Conservation (phyloP, 2,329 filamentous ascomycete species). For the Periconia digitata region DNA sequence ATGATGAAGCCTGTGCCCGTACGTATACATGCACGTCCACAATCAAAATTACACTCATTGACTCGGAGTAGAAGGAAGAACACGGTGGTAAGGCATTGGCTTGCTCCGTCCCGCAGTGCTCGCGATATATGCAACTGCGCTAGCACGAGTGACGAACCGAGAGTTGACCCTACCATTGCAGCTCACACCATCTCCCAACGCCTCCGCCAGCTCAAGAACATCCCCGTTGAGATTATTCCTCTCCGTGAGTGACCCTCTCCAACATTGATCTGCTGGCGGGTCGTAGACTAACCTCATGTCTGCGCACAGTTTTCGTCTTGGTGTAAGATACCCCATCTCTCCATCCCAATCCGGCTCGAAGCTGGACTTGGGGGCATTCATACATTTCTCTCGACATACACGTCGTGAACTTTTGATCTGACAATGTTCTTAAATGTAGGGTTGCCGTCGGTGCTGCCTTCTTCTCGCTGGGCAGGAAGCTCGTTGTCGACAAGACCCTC, state of each 20-base stretch:
- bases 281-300: slow-evolving; percentile 14
- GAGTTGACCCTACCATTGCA: slow-evolving; percentile 43
- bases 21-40: slow-evolving; percentile 43
- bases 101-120: slow-evolving; percentile 3
- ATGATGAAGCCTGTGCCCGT: slow-evolving; percentile 68
- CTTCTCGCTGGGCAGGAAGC: slow-evolving; percentile 82
- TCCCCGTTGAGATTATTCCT: slow-evolving; percentile 91
- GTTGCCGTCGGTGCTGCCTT: slow-evolving; percentile 73
- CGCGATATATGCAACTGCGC: slow-evolving; percentile 19
- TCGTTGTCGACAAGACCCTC: slow-evolving; percentile 87
- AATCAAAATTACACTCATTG: slow-evolving; percentile 34
- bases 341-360: neutral
- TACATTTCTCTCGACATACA: neutral
- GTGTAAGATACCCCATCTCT: slow-evolving; percentile 58
- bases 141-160: neutral
- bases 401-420: slow-evolving; percentile 23
- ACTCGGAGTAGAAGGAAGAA: slow-evolving; percentile 60
- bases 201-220: slow-evolving; percentile 79
- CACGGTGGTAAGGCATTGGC: slow-evolving; percentile 58
- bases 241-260: slow-evolving; percentile 68
- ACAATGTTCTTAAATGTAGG: slow-evolving; percentile 40
- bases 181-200: slow-evolving; percentile 97
- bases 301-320: slow-evolving; percentile 73
- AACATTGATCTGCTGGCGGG: neutral
- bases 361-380: neutral